Evolutionary conservation across 1,284 basidiomycete genomes (phyloP), one percentile per base, ranked within the genome.

Genomic region (Cronartium quercuum): DNA sequence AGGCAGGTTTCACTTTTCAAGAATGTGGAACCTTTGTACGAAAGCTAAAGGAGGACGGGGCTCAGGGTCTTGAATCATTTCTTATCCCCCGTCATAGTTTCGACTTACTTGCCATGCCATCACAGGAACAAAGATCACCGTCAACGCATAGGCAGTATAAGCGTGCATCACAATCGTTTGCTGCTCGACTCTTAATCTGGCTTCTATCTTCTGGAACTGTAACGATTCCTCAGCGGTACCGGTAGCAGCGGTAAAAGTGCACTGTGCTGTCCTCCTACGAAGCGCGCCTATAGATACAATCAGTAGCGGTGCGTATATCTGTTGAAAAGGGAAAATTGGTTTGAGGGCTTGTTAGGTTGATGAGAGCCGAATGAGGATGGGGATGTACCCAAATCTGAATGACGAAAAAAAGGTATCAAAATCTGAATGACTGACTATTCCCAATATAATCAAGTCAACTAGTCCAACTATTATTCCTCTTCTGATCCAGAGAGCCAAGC

Each of bases 81-180:
- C 13, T 34, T 13, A 21, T 62, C 9, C 1, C 18, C 18, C 1
- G 1, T 5, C 37, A 7, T 1, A 62, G 34, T 6, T 13, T 13
- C 29, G 10, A 64, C 58, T 51, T 47, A 71, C 68, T 47, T 71
- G 68, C 68, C 68, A 71, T 12, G 62, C 51, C 61, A 71, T 37
- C 21, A 71, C 47, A 2, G 68, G 68, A 0, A 71, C 47, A 13
- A 71, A 44, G 35, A 51, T 61, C 13, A 71, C 13, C 12, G 61
- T 35, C 10, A 44, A 62, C 24, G 64, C 29, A 37, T 71, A 71
- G 21, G 64, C 68, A 18, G 47, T 41, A 3, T 40, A 29, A 47
- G 58, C 61, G 64, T 71, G 68, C 13, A 62, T 57, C 4, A 64
- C 38, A 9, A 61, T 51, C 5, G 68, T 62, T 44, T 34, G 37